phyloP scores from a whole-genome alignment of 2,329 filamentous ascomycete genomes.

The Colletotrichum sp. region DNA sequence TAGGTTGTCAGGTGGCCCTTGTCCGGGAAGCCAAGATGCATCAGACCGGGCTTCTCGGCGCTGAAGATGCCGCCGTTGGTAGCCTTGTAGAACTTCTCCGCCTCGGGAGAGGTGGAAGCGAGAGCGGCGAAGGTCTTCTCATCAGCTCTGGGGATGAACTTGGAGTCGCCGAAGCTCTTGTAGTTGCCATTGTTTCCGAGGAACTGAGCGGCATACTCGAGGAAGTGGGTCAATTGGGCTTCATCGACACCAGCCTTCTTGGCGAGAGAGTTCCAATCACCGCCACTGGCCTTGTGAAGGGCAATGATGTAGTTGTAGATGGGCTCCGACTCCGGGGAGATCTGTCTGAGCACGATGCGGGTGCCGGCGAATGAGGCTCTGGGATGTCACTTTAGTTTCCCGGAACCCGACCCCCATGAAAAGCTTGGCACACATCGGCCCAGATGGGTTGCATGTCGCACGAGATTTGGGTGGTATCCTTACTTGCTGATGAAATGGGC shows the following conservation, averaged over 20 bases:
- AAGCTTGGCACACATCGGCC: background rate
- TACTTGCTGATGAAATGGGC: conserved; percentile 88
- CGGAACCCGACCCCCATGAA: background rate
- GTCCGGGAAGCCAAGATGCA: conserved; percentile 79
- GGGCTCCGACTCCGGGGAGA: conserved; percentile 80
- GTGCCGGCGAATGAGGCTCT: conserved; percentile 81
- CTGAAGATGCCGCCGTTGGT: conserved; percentile 78
- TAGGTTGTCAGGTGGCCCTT: conserved; percentile 82
- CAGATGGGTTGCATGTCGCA: background rate
- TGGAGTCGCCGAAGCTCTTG: conserved; percentile 85
- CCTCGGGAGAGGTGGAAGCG: conserved; percentile 64
- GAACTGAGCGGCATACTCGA: conserved; percentile 81
- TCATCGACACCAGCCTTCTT: conserved; percentile 68
- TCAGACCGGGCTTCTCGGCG: conserved; percentile 64
- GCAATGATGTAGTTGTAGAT: conserved; percentile 84
- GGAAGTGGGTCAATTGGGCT: conserved; percentile 69
- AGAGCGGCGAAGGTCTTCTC: conserved; percentile 69
- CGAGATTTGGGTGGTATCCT: conserved; percentile 24
- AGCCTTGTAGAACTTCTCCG: conserved; percentile 68
- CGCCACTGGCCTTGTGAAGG: conserved; percentile 68
- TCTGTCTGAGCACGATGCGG: conserved; percentile 79
- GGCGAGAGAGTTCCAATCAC: conserved; percentile 74
- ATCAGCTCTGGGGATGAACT: conserved; percentile 77
- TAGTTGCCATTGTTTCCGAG: conserved; percentile 85
- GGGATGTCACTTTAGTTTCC: conserved; percentile 16